Evolutionary conservation across 805 yeast genomes (phyloP).

Genomic region (Barnettozyma californica): DNA sequence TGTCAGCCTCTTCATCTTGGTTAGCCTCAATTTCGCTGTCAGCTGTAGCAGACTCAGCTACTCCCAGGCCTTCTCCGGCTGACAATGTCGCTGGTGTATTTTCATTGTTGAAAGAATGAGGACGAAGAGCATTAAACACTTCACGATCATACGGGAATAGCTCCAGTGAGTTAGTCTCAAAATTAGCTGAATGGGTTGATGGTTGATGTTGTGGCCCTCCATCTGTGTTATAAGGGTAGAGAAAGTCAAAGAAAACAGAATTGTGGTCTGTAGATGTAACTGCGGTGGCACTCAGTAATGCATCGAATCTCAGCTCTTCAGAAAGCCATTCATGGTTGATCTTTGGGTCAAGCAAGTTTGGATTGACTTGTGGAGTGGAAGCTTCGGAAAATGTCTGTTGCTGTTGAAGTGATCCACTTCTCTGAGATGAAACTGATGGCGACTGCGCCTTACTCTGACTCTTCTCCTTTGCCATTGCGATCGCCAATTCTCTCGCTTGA

Average conservation of each 20-base stretch:
- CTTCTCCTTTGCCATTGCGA: neutral
- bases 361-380: neutral
- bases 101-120: constrained; percentile 11
- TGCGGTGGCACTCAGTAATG: constrained; percentile 69
- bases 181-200: neutral
- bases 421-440: neutral
- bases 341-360: neutral
- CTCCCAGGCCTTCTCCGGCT: neutral
- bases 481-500: constrained; percentile 8
- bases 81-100: neutral
- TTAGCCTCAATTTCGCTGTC: neutral
- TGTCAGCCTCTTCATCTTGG: neutral
- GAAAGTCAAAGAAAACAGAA: constrained; percentile 47
- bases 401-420: neutral
- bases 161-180: constrained; percentile 5
- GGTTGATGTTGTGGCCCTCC: constrained; percentile 3
- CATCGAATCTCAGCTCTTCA: constrained; percentile 66
- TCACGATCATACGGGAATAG: constrained; percentile 21
- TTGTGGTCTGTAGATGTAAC: constrained; percentile 48
- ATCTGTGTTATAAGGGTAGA: constrained; percentile 27
- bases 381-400: neutral
- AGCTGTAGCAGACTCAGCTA: neutral
- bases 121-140: constrained; percentile 24
- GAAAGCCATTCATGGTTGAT: constrained; percentile 53
- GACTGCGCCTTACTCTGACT: neutral